Evolutionary conservation across 768 basidiomycete species (phyloP), one percentile per base, ranked within the genome.

Genomic region (Phanerochaete sordida): DNA sequence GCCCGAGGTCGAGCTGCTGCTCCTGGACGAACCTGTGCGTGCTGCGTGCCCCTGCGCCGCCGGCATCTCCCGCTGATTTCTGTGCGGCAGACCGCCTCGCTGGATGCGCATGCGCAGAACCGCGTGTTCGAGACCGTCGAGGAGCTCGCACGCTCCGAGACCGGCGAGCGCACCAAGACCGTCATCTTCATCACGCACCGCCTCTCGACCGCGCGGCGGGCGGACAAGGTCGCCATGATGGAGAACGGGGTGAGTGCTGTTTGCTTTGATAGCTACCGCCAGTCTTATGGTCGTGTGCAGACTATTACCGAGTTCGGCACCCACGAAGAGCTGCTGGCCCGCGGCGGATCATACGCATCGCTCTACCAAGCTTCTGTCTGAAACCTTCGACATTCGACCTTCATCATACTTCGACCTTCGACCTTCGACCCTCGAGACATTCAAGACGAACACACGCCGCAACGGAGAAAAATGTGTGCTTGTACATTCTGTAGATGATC

Each of bases 201-300:
- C 61, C 81, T 93, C 60, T 85, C 88, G 26, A 89, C 87, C 47
- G 90, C 91, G 21, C 86, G 90, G 2, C 84, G 88, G 45, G 91
- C 91, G 62, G 90, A 93, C 75, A 91, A 91, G 74, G 83, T 92
- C 64, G 90, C 88, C 45, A 88, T 91, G 85, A 90, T 92, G 88
- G 87, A 91, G 66, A 80, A 81, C 66, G 90, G 90, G 58, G 80
- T 81, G 64, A 61, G n/a, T n/a, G n/a, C n/a, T n/a, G 79, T 77
- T 43, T 43, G n/a, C 23, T 28, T 26, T n/a, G 9, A 28, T 49
- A 19, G 21, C 35, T 44, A 19, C 47, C 21, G 23, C 50, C 63
- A 69, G 45, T 27, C 35, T 59, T 30, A 27, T 48, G 37, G 63
- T 43, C 55, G 33, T 49, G 69, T 47, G 39, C 62, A 90, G 88